Base-by-base conservation (phyloP, 768 basidiomycete genomes). In the Pulveroboletus ravenelii region DNA sequence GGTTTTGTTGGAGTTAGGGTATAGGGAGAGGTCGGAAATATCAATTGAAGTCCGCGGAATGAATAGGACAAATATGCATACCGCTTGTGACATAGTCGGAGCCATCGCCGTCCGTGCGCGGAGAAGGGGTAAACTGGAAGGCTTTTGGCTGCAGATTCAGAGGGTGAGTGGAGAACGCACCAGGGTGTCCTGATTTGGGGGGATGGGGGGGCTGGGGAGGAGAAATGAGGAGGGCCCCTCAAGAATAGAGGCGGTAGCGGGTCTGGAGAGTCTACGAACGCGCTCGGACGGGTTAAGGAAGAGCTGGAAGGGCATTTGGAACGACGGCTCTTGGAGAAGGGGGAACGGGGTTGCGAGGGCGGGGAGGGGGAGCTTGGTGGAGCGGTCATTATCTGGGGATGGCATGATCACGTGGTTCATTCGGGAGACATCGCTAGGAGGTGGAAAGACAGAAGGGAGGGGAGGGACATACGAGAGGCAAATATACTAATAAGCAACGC, bases 191-290 rank as follows among this genome's bases (percentile, higher is more conserved):
- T 45, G 58, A 23, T 13, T 39, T 12, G 52, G 43, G 10, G 40
- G 40, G 2, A 20, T 27, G 15, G 67, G 52, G 8, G 68, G 62
- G 27, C 62, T 54, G 13, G 76, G 74, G 34, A 80, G 79, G 27
- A 81, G 62, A 25, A 78, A 61, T 9, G 60, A 32, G 20, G 62
- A 38, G 41, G 58, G 62, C 13, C 72, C 72, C 47, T 81, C 77
- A 10, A 72, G 68, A 15, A 72, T 64, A 44, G 77, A 74, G 3
- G 78, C 72, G 6, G 76, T 74, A 0, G 74, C 70, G 15, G 74
- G 75, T 51, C 74, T 67, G 37, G 70, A 62, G 0, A 57, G 60
- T 50, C 60, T 60, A 36, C 63, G 62, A 38, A 54, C 51, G 39
- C 66, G 66, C 37, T 68, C 69, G 8, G 51, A 30, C 17, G 51